Evolutionary conservation across 78 protist genomes (phyloP), one percentile per base, ranked within the genome.

Genomic region (Polysphondylium violaceum): DNA sequence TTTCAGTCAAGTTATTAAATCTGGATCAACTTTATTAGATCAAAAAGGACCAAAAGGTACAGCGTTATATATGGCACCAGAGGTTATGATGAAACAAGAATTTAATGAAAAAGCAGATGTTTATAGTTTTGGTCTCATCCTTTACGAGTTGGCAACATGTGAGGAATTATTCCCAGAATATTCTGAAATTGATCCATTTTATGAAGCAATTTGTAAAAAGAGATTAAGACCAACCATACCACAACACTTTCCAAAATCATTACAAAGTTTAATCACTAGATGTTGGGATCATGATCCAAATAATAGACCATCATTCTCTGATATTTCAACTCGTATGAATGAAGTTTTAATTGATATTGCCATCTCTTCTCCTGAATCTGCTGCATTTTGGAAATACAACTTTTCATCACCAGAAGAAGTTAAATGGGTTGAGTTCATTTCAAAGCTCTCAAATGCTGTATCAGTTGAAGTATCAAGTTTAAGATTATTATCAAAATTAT

Each of bases 71-170:
- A 85, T 85, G 94, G 93, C 94, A 44, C 96, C 93, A 19, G 93
- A 93, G 35, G 96, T 93, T 25, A 87, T 93, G 93, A 69, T 74
- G 95, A 76, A 76, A 56, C 65, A 69, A 27, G 87, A 75, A 33
- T 91, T 91, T 56, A 83, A 78, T 75, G 95, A 91, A 36, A 91
- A 91, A 36, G 88, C 92, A 14, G 95, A 91, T 69, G 88, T 91
- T 19, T 91, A 91, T 75, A 83, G 92, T 61, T 91, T 91, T 75
- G 95, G 95, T n/a, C 58, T 91, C 51, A 83, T 78, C 38, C 68
- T 91, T 11, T 67, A 85, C 63, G 86, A 76, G 17, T 41, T 91
- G 67, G 92, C 88, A 38, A 91, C 95, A 33, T 74, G 88, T 36
- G 83, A 91, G 33, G 95, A 91, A 50, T 53, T 85, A 53, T 91